Base-by-base conservation (phyloP, 805 yeast species). In the Alloascoidea hylecoeti region DNA sequence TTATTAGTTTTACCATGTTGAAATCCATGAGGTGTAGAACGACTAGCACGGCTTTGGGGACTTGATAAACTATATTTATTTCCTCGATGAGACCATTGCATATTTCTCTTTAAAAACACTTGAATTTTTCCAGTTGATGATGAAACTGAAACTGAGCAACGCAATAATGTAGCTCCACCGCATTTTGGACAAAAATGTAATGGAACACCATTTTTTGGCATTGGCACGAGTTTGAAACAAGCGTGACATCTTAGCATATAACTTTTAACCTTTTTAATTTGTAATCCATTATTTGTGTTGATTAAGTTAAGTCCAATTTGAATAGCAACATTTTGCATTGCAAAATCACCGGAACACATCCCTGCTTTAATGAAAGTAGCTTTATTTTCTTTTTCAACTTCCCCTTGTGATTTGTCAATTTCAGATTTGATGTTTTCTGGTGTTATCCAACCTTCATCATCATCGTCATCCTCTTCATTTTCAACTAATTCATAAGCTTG, bases 221-320 rank as follows among this genome's bases (percentile, higher is more conserved):
- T 66, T 4, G 95, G 88, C 12, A 78, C 62, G 54, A 92, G 64
- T 41, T 71, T 65, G 72, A 92, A 92, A 61, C 99, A 92, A 0
- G 96, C 99, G 57, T 92, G 96, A 57, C 99, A 92, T 58, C 99
- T 69, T 52, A 83, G 70, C 96, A 89, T 89, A 56, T 84, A 88
- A 61, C 80, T 84, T 55, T 94, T 71, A 23, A 92, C 80, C 54
- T 83, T 73, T 46, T 74, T 79, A 58, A 92, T 88, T 49, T 78
- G 85, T 44, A 77, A 63, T 15, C 98, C 98, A 1, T 88, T 74
- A 61, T 73, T 68, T 16, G 82, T 66, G 57, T 88, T 88, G 75
- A 92, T 79, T 47, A 89, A 64, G 46, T 83, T 80, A 41, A 92
- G 57, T 3, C 96, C 96, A 48, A 92, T 68, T 57, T 89, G 97